Base-by-base conservation (phyloP, 805 yeast genomes). In the Sugiyamaella qingdaonensis region DNA sequence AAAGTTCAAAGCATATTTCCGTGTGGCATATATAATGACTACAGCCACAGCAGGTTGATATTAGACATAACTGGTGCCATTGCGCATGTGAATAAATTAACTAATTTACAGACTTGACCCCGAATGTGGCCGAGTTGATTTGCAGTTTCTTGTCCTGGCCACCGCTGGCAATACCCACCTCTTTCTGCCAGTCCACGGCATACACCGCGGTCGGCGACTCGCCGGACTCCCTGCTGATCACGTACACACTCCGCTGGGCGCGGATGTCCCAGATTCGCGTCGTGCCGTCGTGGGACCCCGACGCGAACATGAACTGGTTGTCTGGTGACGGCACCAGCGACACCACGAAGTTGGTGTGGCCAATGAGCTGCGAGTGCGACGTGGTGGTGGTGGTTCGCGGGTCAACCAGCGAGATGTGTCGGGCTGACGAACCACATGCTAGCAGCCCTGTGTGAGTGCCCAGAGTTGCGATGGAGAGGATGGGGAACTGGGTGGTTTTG, bases 251-350 rank as follows among this genome's bases (percentile, higher is more conserved):
- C 62, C 83, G 80, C 58, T 84, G 86, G 3, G 97, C 86, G 65
- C 99, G 82, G 9, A 92, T 79, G 69, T 92, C 99, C 99, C 99
- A 94, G 18, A 94, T 86, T 64, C 90, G 84, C 43, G 86, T 92
- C 0, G 96, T 88, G 24, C 98, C 97, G 69, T 94, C 99, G 67
- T 91, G 97, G n/a, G 97, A 88, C 10, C 86, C 96, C 3, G 96
- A 88, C 18, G 88, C 81, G 62, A 94, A 78, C 84, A 88, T 82
- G 70, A 87, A 84, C 48, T 84, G 88, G 65, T 84, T 87, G 51
- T 79, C 80, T 7, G 97, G 95, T 54, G 84, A 78, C 4, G 86
- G 79, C 29, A 85, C 80, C 59, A 94, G 73, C 1, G 85, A 78
- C 10, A 85, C 92, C 36, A 94, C 98, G 66, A 94, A 91, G 70